Conservation (phyloP, 2,329 filamentous ascomycete genomes). For the Dothidotthia symphoricarpi region DNA sequence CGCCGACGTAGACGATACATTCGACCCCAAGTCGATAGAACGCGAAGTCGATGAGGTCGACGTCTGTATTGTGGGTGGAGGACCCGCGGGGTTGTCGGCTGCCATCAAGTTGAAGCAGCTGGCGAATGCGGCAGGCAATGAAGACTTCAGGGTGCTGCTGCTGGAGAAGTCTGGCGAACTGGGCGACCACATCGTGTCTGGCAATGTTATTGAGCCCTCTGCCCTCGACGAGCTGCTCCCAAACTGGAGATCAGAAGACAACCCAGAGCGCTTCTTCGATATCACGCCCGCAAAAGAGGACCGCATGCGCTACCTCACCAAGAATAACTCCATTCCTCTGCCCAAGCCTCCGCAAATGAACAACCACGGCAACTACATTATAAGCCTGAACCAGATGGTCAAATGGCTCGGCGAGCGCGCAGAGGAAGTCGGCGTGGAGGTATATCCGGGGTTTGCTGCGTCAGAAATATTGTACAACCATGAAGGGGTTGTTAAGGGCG, state of each 20-base stretch:
- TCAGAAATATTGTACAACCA: conserved; percentile 84
- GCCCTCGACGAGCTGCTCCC: conserved; percentile 88
- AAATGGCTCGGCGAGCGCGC: conserved; percentile 95
- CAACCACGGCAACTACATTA: conserved; percentile 96
- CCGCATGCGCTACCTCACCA: conserved; percentile 91
- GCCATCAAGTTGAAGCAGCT: conserved; percentile 95
- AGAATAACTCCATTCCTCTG: conserved; percentile 72
- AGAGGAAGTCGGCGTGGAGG: conserved; percentile 93
- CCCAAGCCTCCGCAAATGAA: conserved; percentile 95
- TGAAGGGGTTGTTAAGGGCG: conserved; percentile 87
- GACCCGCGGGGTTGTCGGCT: conserved; percentile 88
- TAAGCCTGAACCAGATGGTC: conserved; percentile 90
- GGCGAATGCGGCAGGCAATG: conserved; percentile 90
- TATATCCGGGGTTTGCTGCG: conserved; percentile 94
- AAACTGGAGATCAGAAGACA: conserved; percentile 87
- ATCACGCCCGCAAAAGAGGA: conserved; percentile 81
- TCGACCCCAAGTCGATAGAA: conserved; percentile 60
- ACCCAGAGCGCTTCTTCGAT: conserved; percentile 81
- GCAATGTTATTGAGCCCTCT: conserved; percentile 88
- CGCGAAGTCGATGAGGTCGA: conserved; percentile 92
- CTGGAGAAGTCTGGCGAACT: conserved; percentile 95
- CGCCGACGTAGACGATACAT: conserved; percentile 42
- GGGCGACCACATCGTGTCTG: conserved; percentile 91
- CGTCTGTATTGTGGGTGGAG: conserved; percentile 93
- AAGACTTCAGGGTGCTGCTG: conserved; percentile 89